A percentile compares a stretch with the other conserved stretches of the same genome.
phyloP scores from a whole-genome alignment of 2,329 filamentous ascomycete genomes.

The Botrytis elliptica region DNA sequence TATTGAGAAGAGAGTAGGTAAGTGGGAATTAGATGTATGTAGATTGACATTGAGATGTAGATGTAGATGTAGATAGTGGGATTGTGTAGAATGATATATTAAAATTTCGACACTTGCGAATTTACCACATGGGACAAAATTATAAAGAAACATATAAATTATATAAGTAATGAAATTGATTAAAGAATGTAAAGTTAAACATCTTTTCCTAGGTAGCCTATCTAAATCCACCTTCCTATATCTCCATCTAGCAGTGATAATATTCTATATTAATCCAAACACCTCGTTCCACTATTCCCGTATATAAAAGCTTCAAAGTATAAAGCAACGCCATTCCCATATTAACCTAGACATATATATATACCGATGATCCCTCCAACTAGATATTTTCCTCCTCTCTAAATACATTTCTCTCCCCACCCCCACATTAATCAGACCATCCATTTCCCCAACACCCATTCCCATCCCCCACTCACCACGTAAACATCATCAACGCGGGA shows the following conservation, averaged over 20 bases:
- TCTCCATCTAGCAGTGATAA: not conserved
- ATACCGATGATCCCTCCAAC: too few relatives aligned
- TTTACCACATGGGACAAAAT: not conserved
- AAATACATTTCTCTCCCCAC: not conserved
- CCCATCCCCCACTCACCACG: slow-evolving; percentile 51
- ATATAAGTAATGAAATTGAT: not conserved
- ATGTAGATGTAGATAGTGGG: not conserved
- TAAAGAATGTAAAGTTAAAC: not conserved
- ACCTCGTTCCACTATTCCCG: not conserved
- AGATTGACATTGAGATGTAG: not conserved
- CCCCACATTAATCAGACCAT: not conserved
- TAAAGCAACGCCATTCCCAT: slow-evolving; percentile 5
- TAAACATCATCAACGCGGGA: slow-evolving; percentile 76
- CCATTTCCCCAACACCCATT: too few relatives aligned
- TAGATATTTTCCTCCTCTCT: not conserved
- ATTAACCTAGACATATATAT: not conserved
- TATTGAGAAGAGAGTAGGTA: slow-evolving; percentile 24
- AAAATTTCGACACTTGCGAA: not conserved
- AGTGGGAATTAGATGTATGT: not conserved
- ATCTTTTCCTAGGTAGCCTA: not conserved
- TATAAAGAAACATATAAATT: not conserved
- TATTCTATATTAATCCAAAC: not conserved
- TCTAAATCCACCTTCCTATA: not conserved
- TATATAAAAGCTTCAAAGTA: not conserved
- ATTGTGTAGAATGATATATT: not conserved